phyloP scores from a whole-genome alignment of 1,284 basidiomycete genomes.

The Cryptococcus amylolentus region DNA sequence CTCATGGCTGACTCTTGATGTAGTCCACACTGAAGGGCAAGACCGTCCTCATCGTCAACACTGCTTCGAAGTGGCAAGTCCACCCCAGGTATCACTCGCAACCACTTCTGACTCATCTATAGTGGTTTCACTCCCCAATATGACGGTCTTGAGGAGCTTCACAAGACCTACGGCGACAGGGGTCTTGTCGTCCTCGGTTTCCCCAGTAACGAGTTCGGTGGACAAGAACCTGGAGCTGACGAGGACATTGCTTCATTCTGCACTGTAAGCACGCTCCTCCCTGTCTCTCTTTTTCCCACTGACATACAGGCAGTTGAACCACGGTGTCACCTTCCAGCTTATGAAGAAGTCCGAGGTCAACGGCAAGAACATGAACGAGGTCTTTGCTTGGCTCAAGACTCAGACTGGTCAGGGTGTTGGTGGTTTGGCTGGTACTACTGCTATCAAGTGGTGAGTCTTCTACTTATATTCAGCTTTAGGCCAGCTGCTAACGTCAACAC shows the following conservation, averaged over 20 bases:
- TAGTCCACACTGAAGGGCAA: constrained; percentile 52
- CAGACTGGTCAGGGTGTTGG: constrained; percentile 25
- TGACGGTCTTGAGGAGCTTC: constrained; percentile 53
- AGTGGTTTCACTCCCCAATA: constrained; percentile 50
- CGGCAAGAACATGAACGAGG: constrained; percentile 70
- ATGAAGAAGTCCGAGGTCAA: constrained; percentile 91
- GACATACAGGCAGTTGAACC: constrained; percentile 54
- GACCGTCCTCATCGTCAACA: constrained; percentile 56
- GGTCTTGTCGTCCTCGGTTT: constrained; percentile 54
- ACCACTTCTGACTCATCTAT: neutral
- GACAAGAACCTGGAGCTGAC: constrained; percentile 71
- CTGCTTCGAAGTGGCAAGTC: constrained; percentile 53
- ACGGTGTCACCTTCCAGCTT: constrained; percentile 74
- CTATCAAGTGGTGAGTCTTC: constrained; percentile 46
- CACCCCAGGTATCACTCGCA: neutral
- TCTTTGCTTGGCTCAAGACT: constrained; percentile 80
- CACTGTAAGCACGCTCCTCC: constrained; percentile 34
- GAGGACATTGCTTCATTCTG: constrained; percentile 57
- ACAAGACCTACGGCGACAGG: constrained; percentile 53
- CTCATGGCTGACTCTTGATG: neutral
- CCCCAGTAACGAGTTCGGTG: constrained; percentile 54
- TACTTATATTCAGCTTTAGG: neutral
- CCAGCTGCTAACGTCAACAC: neutral
- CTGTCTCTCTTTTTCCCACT: neutral
- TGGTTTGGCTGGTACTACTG: constrained; percentile 37